Evolutionary conservation across 2,329 filamentous ascomycete genomes (phyloP).

Genomic region (Exophiala sp.): DNA sequence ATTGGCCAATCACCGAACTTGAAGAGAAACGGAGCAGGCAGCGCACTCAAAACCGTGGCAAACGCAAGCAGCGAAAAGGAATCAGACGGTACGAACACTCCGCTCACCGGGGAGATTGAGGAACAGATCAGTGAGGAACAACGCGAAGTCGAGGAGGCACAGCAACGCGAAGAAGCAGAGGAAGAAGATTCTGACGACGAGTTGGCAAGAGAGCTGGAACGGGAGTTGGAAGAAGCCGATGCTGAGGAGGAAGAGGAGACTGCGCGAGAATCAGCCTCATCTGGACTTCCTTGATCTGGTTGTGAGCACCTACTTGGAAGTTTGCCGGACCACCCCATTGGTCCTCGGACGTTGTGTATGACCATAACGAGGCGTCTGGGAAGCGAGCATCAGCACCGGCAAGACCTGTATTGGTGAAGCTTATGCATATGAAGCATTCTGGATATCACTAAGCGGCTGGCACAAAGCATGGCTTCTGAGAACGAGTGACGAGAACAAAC

Average conservation of each 20-base stretch:
- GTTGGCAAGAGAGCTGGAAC: slow-evolving; percentile 52
- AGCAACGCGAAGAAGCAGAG: slow-evolving; percentile 30
- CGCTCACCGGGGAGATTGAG: slow-evolving; percentile 11
- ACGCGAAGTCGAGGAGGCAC: slow-evolving; percentile 31
- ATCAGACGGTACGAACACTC: slow-evolving; percentile 14
- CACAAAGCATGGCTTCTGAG: neutral
- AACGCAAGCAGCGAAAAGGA: slow-evolving; percentile 16
- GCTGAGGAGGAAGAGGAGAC: slow-evolving; percentile 20
- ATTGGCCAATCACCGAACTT: slow-evolving; percentile 16
- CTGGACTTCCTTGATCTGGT: neutral
- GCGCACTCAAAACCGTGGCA: slow-evolving; percentile 19
- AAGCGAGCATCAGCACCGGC: slow-evolving; percentile 3
- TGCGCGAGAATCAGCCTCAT: slow-evolving; percentile 4
- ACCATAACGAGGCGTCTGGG: slow-evolving; percentile 16
- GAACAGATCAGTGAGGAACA: slow-evolving; percentile 30
- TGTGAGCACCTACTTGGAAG: neutral
- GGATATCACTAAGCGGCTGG: slow-evolving; percentile 4
- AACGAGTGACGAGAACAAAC: too few species aligned
- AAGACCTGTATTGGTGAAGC: neutral
- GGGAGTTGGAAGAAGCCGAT: slow-evolving; percentile 48
- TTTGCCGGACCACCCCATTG: neutral
- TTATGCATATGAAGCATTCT: neutral
- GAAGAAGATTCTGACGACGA: slow-evolving; percentile 43
- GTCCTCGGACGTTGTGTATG: neutral
- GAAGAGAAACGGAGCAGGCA: slow-evolving; percentile 30